Evolutionary conservation across 139 green algal genomes (phyloP), one percentile per base, ranked within the genome.

Genomic region (Raphidocelis subcapitata): DNA sequence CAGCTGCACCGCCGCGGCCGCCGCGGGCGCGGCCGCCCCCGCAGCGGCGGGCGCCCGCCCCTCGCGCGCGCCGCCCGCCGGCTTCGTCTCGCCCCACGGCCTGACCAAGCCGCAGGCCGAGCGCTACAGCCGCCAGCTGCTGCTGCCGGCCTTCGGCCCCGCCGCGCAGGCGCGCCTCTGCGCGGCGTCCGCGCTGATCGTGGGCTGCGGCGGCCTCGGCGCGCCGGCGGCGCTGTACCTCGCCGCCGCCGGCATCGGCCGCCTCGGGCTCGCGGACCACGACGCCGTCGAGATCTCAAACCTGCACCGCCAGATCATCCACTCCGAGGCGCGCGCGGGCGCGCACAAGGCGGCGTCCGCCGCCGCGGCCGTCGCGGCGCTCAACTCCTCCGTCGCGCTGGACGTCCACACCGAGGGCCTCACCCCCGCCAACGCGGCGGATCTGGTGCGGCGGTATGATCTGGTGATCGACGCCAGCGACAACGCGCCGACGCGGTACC

Each of bases 401-500:
- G 73, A 89, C 31, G 49, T 65, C 2, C 78, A 94, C 72, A 66
- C 35, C 16, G 72, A 92, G 26, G 90, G 91, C 5, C 65, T 98
- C 10, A 84, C 26, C 1, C 79, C 88, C 0, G 29, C 37, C 44
- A 97, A 94, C 70, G 93, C 94, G 3, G 57, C 96, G 24, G 57
- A 72, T 12, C 81, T 98, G 41, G 79, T 94, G 26, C 31, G 33
- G 21, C 32, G n/a, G 14, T 97, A 96, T 71, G 89, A 97, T 67
- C 87, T 98, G 4, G 84, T 99, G 4, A 47, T 99, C 2, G 96
- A 99, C 70, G 87, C 81, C 62, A 94, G 79, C 10, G 96, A 99
- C 90, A 99, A 99, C 75, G 83, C 90, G 0, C 74, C 87, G 44
- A 97, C 91, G 1, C 82, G 96, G 12, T 99, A 99, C 83, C 87